Conservation (phyloP, 768 basidiomycete species). For the Kwoniella sp. region DNA sequence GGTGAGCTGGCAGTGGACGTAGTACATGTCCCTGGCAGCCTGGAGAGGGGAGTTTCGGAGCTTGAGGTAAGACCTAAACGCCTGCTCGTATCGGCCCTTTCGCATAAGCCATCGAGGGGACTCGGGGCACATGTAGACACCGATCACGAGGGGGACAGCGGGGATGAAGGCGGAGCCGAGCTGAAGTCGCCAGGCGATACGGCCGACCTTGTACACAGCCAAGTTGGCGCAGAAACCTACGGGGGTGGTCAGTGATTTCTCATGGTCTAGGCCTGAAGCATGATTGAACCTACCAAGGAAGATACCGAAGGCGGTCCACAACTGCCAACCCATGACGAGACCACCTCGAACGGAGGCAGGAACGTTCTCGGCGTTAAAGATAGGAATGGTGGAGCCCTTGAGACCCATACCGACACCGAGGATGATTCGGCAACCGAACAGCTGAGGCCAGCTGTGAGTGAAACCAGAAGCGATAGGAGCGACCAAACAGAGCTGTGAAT, state of each 20-base stretch:
- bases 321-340: constrained; percentile 83
- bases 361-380: constrained; percentile 70
- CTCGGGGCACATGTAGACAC: constrained; percentile 47
- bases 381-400: constrained; percentile 56
- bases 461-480: constrained; percentile 44
- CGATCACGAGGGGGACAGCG: constrained; percentile 31
- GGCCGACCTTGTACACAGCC: constrained; percentile 44
- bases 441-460: constrained; percentile 37
- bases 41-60: constrained; percentile 50
- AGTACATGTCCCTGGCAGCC: constrained; percentile 53
- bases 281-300: no score
- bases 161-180: constrained; percentile 51
- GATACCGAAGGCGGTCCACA: constrained; percentile 50
- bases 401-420: constrained; percentile 47
- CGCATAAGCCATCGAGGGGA: constrained; percentile 53
- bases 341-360: constrained; percentile 84
- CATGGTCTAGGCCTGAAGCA: constrained; percentile 23
- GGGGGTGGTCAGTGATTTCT: no score
- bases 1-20: constrained; percentile 50
- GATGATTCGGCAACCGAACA: constrained; percentile 35
- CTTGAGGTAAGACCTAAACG: constrained; percentile 48
- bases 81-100: constrained; percentile 48
- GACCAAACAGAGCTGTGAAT: constrained; percentile 26
- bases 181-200: constrained; percentile 52
- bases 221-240: constrained; percentile 51